These are phyloP conservation scores for Spinacia oleracea DNA, from an alignment of 179 eudicot genomes.

Conservation along the genomic window DNA sequence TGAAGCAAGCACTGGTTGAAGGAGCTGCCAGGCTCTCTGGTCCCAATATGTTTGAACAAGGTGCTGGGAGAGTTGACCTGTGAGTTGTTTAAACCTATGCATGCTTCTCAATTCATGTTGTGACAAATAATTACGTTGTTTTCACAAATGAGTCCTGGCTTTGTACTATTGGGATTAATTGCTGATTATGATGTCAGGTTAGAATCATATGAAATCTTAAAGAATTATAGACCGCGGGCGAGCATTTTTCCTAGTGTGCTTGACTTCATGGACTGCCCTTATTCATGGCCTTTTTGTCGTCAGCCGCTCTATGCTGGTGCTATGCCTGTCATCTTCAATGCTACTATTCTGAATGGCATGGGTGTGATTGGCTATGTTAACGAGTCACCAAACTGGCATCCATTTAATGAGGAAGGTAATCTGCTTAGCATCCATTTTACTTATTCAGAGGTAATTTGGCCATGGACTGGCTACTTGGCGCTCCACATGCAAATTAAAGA, in stretches of 20 bases:
- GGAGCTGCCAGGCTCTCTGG: slow-evolving; percentile 98
- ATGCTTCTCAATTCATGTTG: background rate
- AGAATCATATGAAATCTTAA: slow-evolving; percentile 86
- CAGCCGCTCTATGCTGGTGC: slow-evolving; percentile 99
- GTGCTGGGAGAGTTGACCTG: slow-evolving; percentile 98
- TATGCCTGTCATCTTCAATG: slow-evolving; percentile 92
- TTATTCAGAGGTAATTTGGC: slow-evolving; percentile 92
- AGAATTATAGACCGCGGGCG: slow-evolving; percentile 83
- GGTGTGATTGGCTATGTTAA: slow-evolving; percentile 85
- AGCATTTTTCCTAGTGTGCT: slow-evolving; percentile 84
- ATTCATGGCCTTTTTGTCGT: slow-evolving; percentile 96
- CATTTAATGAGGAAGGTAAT: slow-evolving; percentile 86
- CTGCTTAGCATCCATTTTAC: slow-evolving; percentile 82
- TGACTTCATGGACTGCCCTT: slow-evolving; percentile 88
- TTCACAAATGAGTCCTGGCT: background rate
- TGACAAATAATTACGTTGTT: slow-evolving; percentile 8
- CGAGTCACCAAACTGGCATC: slow-evolving; percentile 83
- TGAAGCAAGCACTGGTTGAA: slow-evolving; percentile 98
- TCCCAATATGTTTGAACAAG: slow-evolving; percentile 96
- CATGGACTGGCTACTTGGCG: slow-evolving; percentile 96
- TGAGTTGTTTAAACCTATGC: slow-evolving; percentile 46
- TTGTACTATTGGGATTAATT: slow-evolving; percentile 17
- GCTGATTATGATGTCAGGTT: slow-evolving; percentile 57
- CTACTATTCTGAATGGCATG: slow-evolving; percentile 95
- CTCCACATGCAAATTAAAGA: slow-evolving; percentile 96